Conservation (phyloP, 768 basidiomycete species). For the Termitomyces sp. region DNA sequence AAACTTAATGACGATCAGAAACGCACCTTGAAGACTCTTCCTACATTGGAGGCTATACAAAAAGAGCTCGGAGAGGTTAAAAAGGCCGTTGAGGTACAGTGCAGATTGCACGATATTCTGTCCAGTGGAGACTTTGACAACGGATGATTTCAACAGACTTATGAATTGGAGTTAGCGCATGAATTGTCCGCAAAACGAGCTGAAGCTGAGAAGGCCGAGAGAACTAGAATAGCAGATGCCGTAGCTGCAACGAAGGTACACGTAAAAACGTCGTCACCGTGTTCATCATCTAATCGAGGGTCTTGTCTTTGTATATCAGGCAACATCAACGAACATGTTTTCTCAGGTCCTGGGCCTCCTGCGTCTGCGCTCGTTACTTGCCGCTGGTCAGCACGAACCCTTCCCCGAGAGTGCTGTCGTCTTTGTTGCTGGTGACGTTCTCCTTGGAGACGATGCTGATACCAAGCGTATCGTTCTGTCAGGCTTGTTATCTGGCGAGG, state of each 20-base stretch:
- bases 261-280: slow-evolving; percentile 1
- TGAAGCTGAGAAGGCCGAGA: slow-evolving; percentile 53
- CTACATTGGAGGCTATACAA: slow-evolving; percentile 69
- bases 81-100: slow-evolving; percentile 73
- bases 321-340: slow-evolving; percentile 34
- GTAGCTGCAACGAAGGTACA: slow-evolving; percentile 57
- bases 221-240: slow-evolving; percentile 48
- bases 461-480: slow-evolving; percentile 45
- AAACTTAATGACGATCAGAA: slow-evolving; percentile 89
- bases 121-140: slow-evolving; percentile 3
- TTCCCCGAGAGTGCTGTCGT: slow-evolving; percentile 51
- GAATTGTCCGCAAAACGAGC: slow-evolving; percentile 50
- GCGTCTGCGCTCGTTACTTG: slow-evolving; percentile 49
- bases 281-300: background rate
- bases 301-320: slow-evolving; percentile 28
- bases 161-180: slow-evolving; percentile 59
- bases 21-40: slow-evolving; percentile 63
- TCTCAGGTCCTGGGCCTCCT: slow-evolving; percentile 54
- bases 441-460: slow-evolving; percentile 53
- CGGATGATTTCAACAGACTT: slow-evolving; percentile 33
- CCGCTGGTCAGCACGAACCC: slow-evolving; percentile 37
- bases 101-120: background rate
- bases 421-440: slow-evolving; percentile 43
- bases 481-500: slow-evolving; percentile 52
- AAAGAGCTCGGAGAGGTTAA: slow-evolving; percentile 84